A percentile compares a stretch with the other conserved stretches of the same genome.
These are phyloP conservation scores for Obelidium mucronatum DNA, from an alignment of 192 early-diverging fungal species.

Conservation along the genomic window DNA sequence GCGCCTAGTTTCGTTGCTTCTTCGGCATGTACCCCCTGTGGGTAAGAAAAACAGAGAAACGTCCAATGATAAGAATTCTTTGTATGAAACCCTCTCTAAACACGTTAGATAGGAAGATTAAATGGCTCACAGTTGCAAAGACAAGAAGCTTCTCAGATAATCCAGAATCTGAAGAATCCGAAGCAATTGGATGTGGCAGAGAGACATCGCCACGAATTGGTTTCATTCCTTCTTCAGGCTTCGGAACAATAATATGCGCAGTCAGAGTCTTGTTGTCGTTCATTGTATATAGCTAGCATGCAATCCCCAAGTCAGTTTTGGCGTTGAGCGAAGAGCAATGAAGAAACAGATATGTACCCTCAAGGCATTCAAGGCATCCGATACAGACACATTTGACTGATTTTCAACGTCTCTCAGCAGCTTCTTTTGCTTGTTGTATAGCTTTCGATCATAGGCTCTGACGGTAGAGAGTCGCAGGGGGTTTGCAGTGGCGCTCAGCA, in stretches of 20 bases:
- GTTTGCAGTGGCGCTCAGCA: no score
- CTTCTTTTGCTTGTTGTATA: constrained; percentile 54
- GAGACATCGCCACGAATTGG: constrained; percentile 82
- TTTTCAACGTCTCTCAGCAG: constrained; percentile 44
- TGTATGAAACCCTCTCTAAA: background rate
- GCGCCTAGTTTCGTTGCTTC: constrained; percentile 84
- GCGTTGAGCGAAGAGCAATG: background rate
- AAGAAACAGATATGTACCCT: constrained; percentile 26
- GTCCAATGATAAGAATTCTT: background rate
- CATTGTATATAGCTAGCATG: constrained; percentile 44
- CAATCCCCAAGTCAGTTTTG: background rate
- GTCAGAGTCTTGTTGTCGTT: constrained; percentile 38
- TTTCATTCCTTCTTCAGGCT: constrained; percentile 78
- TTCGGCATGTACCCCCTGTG: constrained; percentile 77
- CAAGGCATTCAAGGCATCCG: constrained; percentile 40
- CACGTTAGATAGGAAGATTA: constrained; percentile 5
- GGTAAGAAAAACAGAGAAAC: background rate
- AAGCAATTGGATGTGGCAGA: constrained; percentile 67
- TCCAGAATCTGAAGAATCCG: constrained; percentile 25
- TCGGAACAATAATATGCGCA: constrained; percentile 40
- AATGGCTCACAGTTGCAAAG: constrained; percentile 73
- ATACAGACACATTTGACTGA: constrained; percentile 49
- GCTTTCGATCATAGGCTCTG: constrained; percentile 53
- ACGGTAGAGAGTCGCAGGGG: background rate
- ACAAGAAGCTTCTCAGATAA: constrained; percentile 63